A percentile compares a stretch with the other conserved stretches of the same genome.
Evolutionary conservation across 495 filamentous ascomycete genomes (phyloP).

Genomic region (Penicillium alfredii): DNA sequence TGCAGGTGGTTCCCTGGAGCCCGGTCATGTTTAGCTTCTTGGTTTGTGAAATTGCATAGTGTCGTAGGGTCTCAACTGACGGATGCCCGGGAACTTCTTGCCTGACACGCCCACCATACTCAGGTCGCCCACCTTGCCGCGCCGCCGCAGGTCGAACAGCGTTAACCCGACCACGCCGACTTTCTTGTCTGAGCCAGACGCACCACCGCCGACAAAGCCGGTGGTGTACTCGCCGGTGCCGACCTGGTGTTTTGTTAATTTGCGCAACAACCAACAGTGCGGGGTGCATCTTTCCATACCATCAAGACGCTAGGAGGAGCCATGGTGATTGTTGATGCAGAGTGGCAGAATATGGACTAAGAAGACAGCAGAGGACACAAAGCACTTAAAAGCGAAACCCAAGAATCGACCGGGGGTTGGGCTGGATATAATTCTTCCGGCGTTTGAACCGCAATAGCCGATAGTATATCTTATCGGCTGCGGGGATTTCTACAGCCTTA

Average conservation of each 20-base stretch:
- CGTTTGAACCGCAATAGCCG: slow-evolving; percentile 30
- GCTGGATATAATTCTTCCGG: slow-evolving; percentile 28
- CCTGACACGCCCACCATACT: slow-evolving; percentile 89
- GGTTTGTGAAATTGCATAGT: slow-evolving; percentile 2
- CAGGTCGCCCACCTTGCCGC: slow-evolving; percentile 80
- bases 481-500: no score
- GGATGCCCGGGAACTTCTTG: slow-evolving; percentile 83
- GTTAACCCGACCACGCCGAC: slow-evolving; percentile 88
- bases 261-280: neutral
- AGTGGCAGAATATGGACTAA: slow-evolving; percentile 9
- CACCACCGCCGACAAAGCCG: slow-evolving; percentile 73
- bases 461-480: no score
- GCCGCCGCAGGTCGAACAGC: slow-evolving; percentile 80
- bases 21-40: neutral
- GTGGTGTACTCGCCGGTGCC: slow-evolving; percentile 97
- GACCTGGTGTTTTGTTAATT: slow-evolving; percentile 44
- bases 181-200: slow-evolving; percentile 82
- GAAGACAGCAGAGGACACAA: slow-evolving; percentile 7
- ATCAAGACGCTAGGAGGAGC: slow-evolving; percentile 81
- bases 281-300: slow-evolving; percentile 43
- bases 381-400: no score
- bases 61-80: slow-evolving; percentile 41
- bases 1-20: slow-evolving; percentile 69
- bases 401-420: no score
- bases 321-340: slow-evolving; percentile 42